phyloP scores from a whole-genome alignment of 139 green algal species.

The Eudorina sp. region DNA sequence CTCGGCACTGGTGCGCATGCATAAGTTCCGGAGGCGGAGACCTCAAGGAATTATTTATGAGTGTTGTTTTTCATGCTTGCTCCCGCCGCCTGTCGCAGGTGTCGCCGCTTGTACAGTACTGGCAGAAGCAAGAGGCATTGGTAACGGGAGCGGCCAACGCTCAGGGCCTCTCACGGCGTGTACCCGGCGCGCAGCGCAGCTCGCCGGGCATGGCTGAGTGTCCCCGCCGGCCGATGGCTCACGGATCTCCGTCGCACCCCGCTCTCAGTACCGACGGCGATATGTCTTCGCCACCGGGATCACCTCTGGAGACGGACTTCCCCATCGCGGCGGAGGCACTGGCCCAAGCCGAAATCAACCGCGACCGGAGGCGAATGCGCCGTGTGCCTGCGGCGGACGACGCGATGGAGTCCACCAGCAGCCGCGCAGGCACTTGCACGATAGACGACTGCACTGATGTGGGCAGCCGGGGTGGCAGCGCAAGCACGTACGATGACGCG shows the following conservation, averaged over 20 bases:
- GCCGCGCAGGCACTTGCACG: not conserved
- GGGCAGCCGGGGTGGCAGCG: conserved; percentile 1
- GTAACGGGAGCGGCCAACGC: too few species aligned
- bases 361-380: not conserved
- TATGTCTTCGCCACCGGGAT: not conserved
- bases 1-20: not conserved
- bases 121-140: conserved; percentile 30
- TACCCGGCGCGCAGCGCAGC: not conserved
- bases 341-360: not conserved
- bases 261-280: not conserved
- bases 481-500: not conserved
- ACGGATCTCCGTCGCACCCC: not conserved
- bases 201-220: not conserved
- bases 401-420: not conserved
- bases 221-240: not conserved
- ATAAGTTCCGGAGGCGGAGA: not conserved
- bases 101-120: conserved; percentile 49
- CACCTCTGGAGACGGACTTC: not conserved
- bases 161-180: too few species aligned
- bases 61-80: not conserved
- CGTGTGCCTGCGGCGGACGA: not conserved
- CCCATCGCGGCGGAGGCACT: not conserved
- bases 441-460: not conserved
- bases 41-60: not conserved
- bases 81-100: not conserved